Percentiles rank a stretch among this genome's conserved stretches.
These are phyloP conservation scores for Xylaria polymorpha DNA, from an alignment of 2,329 filamentous ascomycete genomes.

Conservation along the genomic window DNA sequence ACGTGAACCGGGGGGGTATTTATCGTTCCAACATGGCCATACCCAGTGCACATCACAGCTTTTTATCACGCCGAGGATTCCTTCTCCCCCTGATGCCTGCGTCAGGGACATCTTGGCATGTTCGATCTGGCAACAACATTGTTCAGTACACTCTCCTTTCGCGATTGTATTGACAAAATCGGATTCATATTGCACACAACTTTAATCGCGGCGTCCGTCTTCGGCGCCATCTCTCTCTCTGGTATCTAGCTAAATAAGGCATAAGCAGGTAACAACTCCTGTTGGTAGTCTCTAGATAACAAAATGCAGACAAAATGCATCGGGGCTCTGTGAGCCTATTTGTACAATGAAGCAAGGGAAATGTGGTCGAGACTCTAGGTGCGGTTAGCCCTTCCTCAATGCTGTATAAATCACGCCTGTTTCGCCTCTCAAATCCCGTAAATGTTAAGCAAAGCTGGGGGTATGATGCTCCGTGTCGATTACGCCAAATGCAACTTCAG, in stretches of 20 bases:
- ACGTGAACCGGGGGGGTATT: constrained; percentile 16
- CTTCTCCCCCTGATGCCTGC: background rate
- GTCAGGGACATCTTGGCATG: background rate
- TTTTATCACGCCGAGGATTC: background rate
- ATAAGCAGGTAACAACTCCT: constrained; percentile 17
- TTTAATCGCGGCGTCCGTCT: constrained; percentile 7
- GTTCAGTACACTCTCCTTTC: background rate
- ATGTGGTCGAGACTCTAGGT: constrained; percentile 14
- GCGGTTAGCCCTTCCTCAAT: constrained; percentile 2
- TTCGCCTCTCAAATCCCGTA: constrained; percentile 33
- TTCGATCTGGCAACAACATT: background rate
- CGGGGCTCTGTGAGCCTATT: constrained; percentile 19
- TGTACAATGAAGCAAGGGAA: constrained; percentile 34
- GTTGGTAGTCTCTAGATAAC: constrained; percentile 19
- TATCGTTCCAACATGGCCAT: constrained; percentile 8
- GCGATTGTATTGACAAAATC: background rate
- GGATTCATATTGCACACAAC: constrained; percentile 2
- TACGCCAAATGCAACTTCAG: constrained; percentile 36
- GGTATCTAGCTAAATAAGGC: constrained; percentile 23
- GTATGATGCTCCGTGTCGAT: constrained; percentile 32
- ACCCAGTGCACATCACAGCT: background rate
- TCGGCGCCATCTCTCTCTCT: constrained; percentile 8
- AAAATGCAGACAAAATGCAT: constrained; percentile 22
- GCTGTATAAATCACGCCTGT: constrained; percentile 27
- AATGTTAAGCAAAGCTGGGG: constrained; percentile 28